Evolutionary conservation across 805 yeast genomes (phyloP), one percentile per base, ranked within the genome.

Genomic region (Maudiozyma turicensis): DNA sequence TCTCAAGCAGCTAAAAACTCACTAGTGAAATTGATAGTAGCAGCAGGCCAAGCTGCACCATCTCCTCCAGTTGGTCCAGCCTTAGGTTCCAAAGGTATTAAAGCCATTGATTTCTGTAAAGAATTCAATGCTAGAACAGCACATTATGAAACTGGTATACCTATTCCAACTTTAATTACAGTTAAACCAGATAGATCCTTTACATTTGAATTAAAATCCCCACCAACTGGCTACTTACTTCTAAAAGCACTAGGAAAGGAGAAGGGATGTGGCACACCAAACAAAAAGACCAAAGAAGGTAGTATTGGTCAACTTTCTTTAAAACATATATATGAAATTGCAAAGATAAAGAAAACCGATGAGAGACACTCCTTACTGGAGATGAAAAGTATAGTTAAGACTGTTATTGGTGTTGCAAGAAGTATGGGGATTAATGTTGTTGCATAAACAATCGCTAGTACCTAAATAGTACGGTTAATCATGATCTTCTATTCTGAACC

Each of bases 11-110:
- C 73, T 20, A 85, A 81, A 65, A 84, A 81, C 64, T 72, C 82
- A 39, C 62, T 90, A 58, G 88, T 91, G 48, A 93, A 91, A 68
- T 78, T 91, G 52, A 82, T 91, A 46, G 98, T 91, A 4, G 96
- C 91, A 8, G 98, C 99, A 5, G 98, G 98, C 4, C 86, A 89
- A 66, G 99, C 99, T 0, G 93, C 97, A 1, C 98, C 99, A 40
- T 84, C 96, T 2, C 99, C 99, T 31, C 99, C 99, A 6, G 98
- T 93, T 31, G 99, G 99, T 56, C 99, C 99, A 43, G 99, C 98
- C 0, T 74, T 93, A 45, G 99, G 99, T 57, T 91, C 98, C 51
- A 91, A 91, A 67, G 99, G 99, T 74, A 95, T 93, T 44, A 93
- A 93, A 66, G 98, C 98, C 54, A 93, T 93, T 61, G 99, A 93